Percentiles rank a stretch among this genome's conserved stretches.
Evolutionary conservation across 169 alveolate species (phyloP).

Genomic region (Eimeria sp.): DNA sequence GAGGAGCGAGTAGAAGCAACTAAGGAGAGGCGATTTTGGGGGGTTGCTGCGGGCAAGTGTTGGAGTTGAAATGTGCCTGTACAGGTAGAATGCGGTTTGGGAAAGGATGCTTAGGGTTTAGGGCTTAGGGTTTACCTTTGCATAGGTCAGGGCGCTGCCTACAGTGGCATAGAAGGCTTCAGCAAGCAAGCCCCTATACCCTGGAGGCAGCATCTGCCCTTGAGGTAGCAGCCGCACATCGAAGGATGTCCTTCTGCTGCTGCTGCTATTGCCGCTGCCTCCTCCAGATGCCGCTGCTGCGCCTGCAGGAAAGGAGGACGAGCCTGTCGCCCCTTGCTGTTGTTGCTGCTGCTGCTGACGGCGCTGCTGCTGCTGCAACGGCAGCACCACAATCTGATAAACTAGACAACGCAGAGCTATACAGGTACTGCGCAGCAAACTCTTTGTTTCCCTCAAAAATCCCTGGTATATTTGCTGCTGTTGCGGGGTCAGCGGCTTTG

Average conservation of each 20-base stretch:
- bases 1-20: background rate
- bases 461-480: constrained; percentile 64
- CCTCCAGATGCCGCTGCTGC: constrained; percentile 36
- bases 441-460: constrained; percentile 48
- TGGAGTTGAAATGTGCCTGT: background rate
- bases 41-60: too few species aligned
- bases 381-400: constrained; percentile 76
- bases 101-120: background rate
- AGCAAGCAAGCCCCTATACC: constrained; percentile 16
- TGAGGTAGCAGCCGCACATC: constrained; percentile 80
- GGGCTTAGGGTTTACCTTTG: constrained; percentile 56
- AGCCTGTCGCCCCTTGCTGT: background rate
- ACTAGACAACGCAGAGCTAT: constrained; percentile 73
- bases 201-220: constrained; percentile 64
- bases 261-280: constrained; percentile 56
- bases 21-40: background rate
- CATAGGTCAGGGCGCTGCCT: constrained; percentile 46
- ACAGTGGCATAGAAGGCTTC: constrained; percentile 78
- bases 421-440: constrained; percentile 59
- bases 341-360: constrained; percentile 5
- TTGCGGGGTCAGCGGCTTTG: constrained; percentile 59
- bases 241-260: constrained; percentile 63
- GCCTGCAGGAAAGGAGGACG: constrained; percentile 48
- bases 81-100: background rate
- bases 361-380: constrained; percentile 79